Percentiles rank a stretch among this genome's conserved stretches.
Conservation (phyloP, 2,329 filamentous ascomycete species). For the Boeremia exigua region DNA sequence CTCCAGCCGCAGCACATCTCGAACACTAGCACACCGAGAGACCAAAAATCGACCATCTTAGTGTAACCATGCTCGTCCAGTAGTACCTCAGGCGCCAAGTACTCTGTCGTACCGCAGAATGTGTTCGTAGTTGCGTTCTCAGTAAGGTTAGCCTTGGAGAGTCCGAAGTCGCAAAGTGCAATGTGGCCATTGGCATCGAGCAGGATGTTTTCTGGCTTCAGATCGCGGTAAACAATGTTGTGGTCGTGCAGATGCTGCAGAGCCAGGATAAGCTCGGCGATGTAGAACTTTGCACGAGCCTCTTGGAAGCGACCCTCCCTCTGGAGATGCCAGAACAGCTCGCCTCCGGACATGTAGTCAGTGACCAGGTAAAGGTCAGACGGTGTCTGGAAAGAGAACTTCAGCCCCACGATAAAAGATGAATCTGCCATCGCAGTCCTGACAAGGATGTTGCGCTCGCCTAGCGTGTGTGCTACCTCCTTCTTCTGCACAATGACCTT, state of each 20-base stretch:
- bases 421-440: constrained; percentile 95
- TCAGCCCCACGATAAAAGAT: constrained; percentile 95
- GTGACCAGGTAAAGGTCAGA: constrained; percentile 98
- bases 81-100: constrained; percentile 92
- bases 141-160: constrained; percentile 96
- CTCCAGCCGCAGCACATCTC: constrained; percentile 99
- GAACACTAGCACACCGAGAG: constrained; percentile 93
- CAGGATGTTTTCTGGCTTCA: constrained; percentile 97
- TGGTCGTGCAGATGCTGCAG: constrained; percentile 95
- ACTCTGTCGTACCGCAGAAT: constrained; percentile 98
- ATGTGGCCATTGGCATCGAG: constrained; percentile 98
- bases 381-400: constrained; percentile 98
- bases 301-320: constrained; percentile 97
- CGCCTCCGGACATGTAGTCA: constrained; percentile 98
- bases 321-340: constrained; percentile 98
- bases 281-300: constrained; percentile 96
- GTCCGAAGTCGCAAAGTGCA: constrained; percentile 93
- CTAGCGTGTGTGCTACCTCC: constrained; percentile 95
- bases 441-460: constrained; percentile 95
- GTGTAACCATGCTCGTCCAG: constrained; percentile 97
- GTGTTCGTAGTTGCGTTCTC: constrained; percentile 99
- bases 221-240: constrained; percentile 95
- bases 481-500: constrained; percentile 99
- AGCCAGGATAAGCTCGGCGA: constrained; percentile 93
- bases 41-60: constrained; percentile 99